Conservation (phyloP, 768 basidiomycete genomes). For the Auricularia cornea region DNA sequence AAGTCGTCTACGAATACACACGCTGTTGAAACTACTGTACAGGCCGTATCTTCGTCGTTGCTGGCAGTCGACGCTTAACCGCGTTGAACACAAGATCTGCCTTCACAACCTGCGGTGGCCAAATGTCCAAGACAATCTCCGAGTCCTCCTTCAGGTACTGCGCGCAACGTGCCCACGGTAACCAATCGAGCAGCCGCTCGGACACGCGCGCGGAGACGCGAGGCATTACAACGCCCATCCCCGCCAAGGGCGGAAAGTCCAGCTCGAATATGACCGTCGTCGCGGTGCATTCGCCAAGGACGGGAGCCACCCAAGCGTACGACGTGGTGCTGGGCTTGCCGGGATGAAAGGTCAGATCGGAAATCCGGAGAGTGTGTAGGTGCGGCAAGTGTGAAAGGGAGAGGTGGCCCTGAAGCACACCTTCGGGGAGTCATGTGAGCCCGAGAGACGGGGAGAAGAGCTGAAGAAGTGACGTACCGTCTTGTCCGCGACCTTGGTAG, state of each 20-base stretch:
- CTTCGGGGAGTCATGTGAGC: neutral
- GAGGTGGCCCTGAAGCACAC: neutral
- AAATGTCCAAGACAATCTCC: neutral
- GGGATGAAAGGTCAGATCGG: neutral
- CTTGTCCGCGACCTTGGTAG: neutral
- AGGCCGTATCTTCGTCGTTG: too few species aligned
- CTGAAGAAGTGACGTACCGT: neutral
- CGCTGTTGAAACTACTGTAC: too few species aligned
- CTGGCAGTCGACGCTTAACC: neutral
- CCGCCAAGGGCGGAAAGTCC: neutral
- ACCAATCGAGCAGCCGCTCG: neutral
- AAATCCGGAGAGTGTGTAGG: neutral
- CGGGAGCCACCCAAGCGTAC: neutral
- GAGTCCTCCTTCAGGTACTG: neutral
- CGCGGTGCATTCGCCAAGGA: neutral
- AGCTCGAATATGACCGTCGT: neutral
- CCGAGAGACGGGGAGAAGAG: neutral
- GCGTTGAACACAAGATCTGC: neutral
- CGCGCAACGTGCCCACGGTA: neutral
- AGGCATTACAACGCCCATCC: neutral
- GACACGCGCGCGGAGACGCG: neutral
- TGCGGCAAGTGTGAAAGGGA: neutral
- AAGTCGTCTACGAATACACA: too few species aligned
- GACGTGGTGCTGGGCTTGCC: neutral
- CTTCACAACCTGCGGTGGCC: neutral